Evolutionary conservation across 371 early-diverging fungal species (phyloP).

Genomic region (Mucor circinelloides): DNA sequence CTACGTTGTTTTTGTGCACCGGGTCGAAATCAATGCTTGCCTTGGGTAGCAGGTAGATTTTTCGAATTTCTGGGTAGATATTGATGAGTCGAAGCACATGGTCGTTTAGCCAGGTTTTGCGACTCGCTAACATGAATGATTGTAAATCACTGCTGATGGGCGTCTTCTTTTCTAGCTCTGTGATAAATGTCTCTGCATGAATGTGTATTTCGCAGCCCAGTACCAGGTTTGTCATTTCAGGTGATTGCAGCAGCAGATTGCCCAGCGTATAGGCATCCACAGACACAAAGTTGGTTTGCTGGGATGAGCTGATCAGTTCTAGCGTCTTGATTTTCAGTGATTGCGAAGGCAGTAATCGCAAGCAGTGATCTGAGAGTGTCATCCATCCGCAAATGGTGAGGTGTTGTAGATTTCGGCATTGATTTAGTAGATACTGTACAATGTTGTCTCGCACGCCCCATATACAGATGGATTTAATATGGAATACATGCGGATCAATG

Average conservation of each 20-base stretch:
- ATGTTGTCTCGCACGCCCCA: conserved; percentile 33
- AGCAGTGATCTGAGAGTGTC: conserved; percentile 37
- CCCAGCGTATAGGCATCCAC: conserved; percentile 32
- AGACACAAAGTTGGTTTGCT: conserved; percentile 27
- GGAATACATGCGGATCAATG: conserved; percentile 22
- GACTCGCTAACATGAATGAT: conserved; percentile 17
- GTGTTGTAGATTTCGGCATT: conserved; percentile 31
- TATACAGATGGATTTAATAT: conserved; percentile 31
- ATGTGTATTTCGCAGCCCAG: conserved; percentile 33
- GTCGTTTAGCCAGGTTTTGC: conserved; percentile 20
- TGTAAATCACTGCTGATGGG: background rate
- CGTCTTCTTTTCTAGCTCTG: conserved; percentile 18
- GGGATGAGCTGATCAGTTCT: conserved; percentile 19
- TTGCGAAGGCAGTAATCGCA: conserved; percentile 22
- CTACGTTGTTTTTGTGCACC: background rate
- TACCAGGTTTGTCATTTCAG: conserved; percentile 20
- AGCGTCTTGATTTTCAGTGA: conserved; percentile 15
- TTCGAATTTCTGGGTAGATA: conserved; percentile 12
- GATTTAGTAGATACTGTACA: conserved; percentile 28
- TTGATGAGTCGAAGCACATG: conserved; percentile 17
- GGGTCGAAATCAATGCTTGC: background rate
- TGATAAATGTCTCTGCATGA: conserved; percentile 32
- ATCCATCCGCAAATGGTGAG: conserved; percentile 34
- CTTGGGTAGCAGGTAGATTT: conserved; percentile 3
- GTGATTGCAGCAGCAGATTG: conserved; percentile 26